Evolutionary conservation across 345 rosid species (phyloP).

Genomic region (Populus tremula): DNA sequence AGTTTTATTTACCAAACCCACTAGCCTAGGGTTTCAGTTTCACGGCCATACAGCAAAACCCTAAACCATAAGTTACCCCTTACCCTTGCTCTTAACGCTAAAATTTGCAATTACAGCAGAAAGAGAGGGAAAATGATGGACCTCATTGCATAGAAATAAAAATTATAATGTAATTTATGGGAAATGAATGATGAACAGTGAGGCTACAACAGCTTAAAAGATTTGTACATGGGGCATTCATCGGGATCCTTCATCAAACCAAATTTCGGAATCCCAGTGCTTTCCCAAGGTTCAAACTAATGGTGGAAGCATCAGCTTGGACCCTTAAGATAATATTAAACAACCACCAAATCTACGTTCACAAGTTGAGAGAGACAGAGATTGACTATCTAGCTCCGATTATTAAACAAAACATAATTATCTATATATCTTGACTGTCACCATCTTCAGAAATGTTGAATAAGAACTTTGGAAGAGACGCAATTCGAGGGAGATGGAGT

Average conservation of each 20-base stretch:
- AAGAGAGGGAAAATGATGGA: background rate
- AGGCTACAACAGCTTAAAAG: background rate
- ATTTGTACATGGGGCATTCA: slow-evolving; percentile 31
- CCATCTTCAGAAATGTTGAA: slow-evolving; percentile 80
- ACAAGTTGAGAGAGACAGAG: background rate
- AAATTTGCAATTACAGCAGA: no score
- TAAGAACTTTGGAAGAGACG: slow-evolving; percentile 91
- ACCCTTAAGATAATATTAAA: slow-evolving; percentile 12
- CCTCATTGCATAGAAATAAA: background rate
- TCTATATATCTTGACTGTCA: slow-evolving; percentile 53
- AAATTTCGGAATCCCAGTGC: slow-evolving; percentile 54
- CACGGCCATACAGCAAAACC: no score
- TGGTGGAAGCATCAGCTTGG: slow-evolving; percentile 4
- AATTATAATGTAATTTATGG: background rate
- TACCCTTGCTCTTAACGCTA: no score
- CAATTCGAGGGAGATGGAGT: slow-evolving; percentile 81
- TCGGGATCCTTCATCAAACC: slow-evolving; percentile 60
- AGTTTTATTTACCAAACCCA: background rate
- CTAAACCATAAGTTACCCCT: no score
- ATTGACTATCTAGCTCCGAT: background rate
- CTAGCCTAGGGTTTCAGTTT: background rate
- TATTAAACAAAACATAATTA: slow-evolving; percentile 7
- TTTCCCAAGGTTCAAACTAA: slow-evolving; percentile 16
- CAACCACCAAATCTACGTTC: slow-evolving; percentile 15
- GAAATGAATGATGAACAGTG: background rate